Evolutionary conservation across 805 yeast species (phyloP), one percentile per base, ranked within the genome.

Genomic region (Candida anglica): DNA sequence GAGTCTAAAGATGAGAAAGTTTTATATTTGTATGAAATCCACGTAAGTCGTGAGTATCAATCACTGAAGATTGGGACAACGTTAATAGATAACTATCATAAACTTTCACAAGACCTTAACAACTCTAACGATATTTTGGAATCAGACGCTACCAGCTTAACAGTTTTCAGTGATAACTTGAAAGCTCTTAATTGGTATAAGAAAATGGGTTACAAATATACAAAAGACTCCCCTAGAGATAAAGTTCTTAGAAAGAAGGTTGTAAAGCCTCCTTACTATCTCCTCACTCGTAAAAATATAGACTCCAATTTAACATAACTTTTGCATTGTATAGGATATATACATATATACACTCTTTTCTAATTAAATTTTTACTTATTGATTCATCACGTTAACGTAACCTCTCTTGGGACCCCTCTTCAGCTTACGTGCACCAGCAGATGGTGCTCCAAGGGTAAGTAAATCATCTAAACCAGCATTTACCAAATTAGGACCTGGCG

Each of bases 21-120:
- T 11, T 36, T 78, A 6, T 79, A 77, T 42, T 55, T 79, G 7
- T 79, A 75, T 42, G 85, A 79, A 46, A 71, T 79, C 23, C 85
- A 79, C 35, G 51, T 78, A 0, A 19, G 37, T 2, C 58, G 60
- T 1, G 11, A 30, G 8, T 60, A 41, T 36, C 73, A 75, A 30
- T 53, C 56, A 1, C 23, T 29, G 2, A 44, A 53, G 6, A 18
- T 69, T 0, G 85, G 84, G 0, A 30, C 63, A 0, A 13, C 13
- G 8, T 40, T 77, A n/a, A 52, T 78, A 37, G 18, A 24, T 0
- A 13, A 37, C 0, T 57, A 75, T 21, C 73, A 72, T 31, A 10
- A 30, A 0, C 37, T 69, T 4, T 59, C 65, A 2, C 4, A 5
- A 2, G 8, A 33, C 15, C 33, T 56, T n/a, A 38, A 38, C 19